These are phyloP conservation scores for Aspergillus saccharolyticus DNA, from an alignment of 495 filamentous ascomycete genomes.

Conservation along the genomic window DNA sequence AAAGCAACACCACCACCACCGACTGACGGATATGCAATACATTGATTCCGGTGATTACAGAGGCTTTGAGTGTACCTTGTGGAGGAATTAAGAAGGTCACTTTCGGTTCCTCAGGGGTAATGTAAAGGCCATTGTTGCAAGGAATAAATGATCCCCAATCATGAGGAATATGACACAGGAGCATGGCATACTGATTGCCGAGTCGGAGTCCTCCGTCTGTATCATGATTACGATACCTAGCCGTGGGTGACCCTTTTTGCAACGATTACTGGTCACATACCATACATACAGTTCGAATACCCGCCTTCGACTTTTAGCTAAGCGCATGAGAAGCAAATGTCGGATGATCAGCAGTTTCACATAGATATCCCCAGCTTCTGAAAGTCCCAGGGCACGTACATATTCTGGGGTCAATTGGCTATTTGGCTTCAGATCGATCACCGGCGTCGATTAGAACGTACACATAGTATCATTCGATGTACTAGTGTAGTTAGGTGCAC, in stretches of 20 bases:
- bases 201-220: not conserved
- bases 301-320: not conserved
- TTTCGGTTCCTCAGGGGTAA: not conserved
- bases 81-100: not conserved
- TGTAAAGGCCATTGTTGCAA: slow-evolving; percentile 7
- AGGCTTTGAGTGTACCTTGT: too few relatives aligned
- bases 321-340: not conserved
- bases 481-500: too few relatives aligned
- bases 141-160: not conserved
- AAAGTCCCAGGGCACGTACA: not conserved
- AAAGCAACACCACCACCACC: not conserved
- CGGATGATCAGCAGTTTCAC: slow-evolving; percentile 21
- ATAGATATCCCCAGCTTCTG: slow-evolving; percentile 8
- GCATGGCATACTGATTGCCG: not conserved
- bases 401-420: not conserved
- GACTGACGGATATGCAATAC: not conserved
- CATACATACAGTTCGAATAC: not conserved
- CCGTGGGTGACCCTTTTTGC: not conserved
- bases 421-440: not conserved
- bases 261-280: not conserved
- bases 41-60: too few relatives aligned
- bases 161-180: too few relatives aligned
- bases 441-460: not conserved
- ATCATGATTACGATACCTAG: not conserved
- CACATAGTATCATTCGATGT: too few relatives aligned